A percentile compares a stretch with the other conserved stretches of the same genome.
phyloP scores from a whole-genome alignment of 2,329 filamentous ascomycete species.

The Gaeumannomyces tritici region DNA sequence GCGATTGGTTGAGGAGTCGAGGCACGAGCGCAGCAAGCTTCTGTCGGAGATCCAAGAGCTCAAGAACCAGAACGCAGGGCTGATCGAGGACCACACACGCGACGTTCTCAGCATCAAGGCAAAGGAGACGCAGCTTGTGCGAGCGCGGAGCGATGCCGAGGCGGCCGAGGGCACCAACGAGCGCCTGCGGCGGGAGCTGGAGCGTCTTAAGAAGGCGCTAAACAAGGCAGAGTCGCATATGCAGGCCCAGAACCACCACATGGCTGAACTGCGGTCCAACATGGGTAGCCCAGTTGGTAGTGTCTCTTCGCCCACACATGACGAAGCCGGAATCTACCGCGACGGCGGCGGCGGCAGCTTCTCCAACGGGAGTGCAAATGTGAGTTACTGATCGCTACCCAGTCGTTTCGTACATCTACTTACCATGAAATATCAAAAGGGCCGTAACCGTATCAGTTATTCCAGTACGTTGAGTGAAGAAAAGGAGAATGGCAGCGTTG shows the following conservation, averaged over 20 bases:
- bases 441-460: constrained; percentile 49
- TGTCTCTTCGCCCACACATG: constrained; percentile 41
- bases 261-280: constrained; percentile 15
- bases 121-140: constrained; percentile 93
- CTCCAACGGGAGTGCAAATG: constrained; percentile 15
- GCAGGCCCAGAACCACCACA: constrained; percentile 4
- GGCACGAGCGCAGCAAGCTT: constrained; percentile 72
- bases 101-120: constrained; percentile 96
- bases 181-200: constrained; percentile 76
- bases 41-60: constrained; percentile 85
- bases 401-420: too few species aligned
- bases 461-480: constrained; percentile 62
- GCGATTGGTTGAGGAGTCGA: constrained; percentile 68
- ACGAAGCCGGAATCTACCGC: constrained; percentile 52
- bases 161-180: constrained; percentile 80
- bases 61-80: constrained; percentile 90
- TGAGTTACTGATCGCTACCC: too few species aligned
- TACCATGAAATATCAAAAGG: too few species aligned
- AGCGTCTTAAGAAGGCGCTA: constrained; percentile 83
- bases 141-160: constrained; percentile 82
- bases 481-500: constrained; percentile 54
- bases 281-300: constrained; percentile 17
- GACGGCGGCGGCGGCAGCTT: constrained; percentile 28
- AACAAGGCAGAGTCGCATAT: constrained; percentile 46
- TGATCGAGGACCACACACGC: constrained; percentile 94